Percentiles rank a stretch among this genome's conserved stretches.
These are phyloP conservation scores for Suhomyces sp. DNA, from an alignment of 805 yeast genomes.

Conservation along the genomic window DNA sequence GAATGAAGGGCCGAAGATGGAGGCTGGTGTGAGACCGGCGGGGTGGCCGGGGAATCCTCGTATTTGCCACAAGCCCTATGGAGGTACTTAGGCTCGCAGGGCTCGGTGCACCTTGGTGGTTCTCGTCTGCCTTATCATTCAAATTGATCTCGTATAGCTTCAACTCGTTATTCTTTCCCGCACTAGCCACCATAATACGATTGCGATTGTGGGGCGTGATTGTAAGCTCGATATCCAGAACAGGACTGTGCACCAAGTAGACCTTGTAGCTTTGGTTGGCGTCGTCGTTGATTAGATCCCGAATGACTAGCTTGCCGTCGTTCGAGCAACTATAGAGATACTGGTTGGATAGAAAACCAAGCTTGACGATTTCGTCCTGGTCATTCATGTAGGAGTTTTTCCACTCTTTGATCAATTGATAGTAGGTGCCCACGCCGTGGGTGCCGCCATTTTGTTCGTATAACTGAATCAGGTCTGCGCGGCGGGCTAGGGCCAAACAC, in stretches of 20 bases:
- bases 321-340: slow-evolving; percentile 31
- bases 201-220: slow-evolving; percentile 6
- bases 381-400: slow-evolving; percentile 22
- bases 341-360: slow-evolving; percentile 25
- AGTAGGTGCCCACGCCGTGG: slow-evolving; percentile 7
- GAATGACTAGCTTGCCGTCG: slow-evolving; percentile 32
- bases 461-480: slow-evolving; percentile 28
- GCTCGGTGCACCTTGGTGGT: not conserved
- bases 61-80: not conserved
- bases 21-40: slow-evolving; percentile 4
- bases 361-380: slow-evolving; percentile 22
- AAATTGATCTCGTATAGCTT: slow-evolving; percentile 22
- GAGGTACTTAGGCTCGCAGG: slow-evolving; percentile 1
- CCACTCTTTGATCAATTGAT: slow-evolving; percentile 32
- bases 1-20: slow-evolving; percentile 1
- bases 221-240: slow-evolving; percentile 18
- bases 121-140: not conserved
- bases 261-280: slow-evolving; percentile 26
- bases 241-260: slow-evolving; percentile 23
- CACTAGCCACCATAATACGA: slow-evolving; percentile 18
- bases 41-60: not conserved
- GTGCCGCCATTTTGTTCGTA: slow-evolving; percentile 15
- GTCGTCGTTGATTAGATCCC: slow-evolving; percentile 37
- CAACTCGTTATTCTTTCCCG: slow-evolving; percentile 27
- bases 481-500: slow-evolving; percentile 24